Base-by-base conservation (phyloP, 768 basidiomycete genomes). In the Auricularia heimuer region DNA sequence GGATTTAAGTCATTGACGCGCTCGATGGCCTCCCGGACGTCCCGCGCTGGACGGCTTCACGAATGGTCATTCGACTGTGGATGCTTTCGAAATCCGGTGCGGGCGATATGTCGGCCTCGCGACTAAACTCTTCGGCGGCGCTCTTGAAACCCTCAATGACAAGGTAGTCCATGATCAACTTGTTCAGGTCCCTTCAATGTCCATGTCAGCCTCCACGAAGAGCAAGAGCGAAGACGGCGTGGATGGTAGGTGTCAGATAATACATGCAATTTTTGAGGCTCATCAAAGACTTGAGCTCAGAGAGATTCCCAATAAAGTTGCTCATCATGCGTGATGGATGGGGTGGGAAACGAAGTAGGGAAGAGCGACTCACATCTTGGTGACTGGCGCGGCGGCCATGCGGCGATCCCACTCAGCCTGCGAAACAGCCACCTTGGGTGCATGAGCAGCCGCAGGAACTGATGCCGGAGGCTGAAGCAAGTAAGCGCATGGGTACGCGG, bases 231-330 rank as follows among this genome's bases (percentile, higher is more conserved):
- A 69, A 61, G 68, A 65, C 64, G 76, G 71, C 74, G 71, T 74
- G 71, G 73, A 74, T 62, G 69, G 71, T 74, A 71, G 73, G 75
- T 62, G 69, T 92, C 90, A 92, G 93, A 88, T 90, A 90, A 89
- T 89, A 87, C 85, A 91, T 91, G 86, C 86, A 87, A 78, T 84
- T 79, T 74, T 81, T 81, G 83, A 77, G 71, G 70, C 81, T 89
- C 87, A 80, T 88, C 89, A 86, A 79, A 68, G 71, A 73, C 64
- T 70, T 61, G 75, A 71, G 67, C 76, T 92, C 94, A 88, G 96
- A 94, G 96, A 98, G 96, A 98, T 98, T 99, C 96, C 96, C 95
- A 98, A 81, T 88, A 77, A 71, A 73, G 79, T 75, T 82, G 77
- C 79, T 90, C 88, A 89, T 89, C 88, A 74, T 78, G 74, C 64